These are phyloP conservation scores for Endocalyx cinctus DNA, from an alignment of 2,329 filamentous ascomycete species.

Conservation along the genomic window DNA sequence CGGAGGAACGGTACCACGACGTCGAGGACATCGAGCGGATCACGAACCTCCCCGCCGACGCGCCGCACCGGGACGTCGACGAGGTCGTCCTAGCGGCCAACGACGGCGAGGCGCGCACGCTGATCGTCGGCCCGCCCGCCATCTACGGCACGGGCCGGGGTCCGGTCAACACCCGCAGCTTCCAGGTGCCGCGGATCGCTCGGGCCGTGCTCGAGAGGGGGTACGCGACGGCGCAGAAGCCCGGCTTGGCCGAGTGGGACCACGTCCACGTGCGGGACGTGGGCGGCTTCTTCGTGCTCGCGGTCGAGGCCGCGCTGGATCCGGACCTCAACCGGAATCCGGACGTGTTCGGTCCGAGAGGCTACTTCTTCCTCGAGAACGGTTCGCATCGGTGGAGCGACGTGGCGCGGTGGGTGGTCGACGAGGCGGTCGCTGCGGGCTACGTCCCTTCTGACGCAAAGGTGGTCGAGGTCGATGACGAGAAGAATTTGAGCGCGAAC, in stretches of 20 bases:
- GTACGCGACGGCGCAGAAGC: constrained; percentile 38
- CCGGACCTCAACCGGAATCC: constrained; percentile 48
- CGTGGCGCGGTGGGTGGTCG: constrained; percentile 49
- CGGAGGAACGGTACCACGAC: constrained; percentile 52
- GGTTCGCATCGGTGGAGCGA: constrained; percentile 62
- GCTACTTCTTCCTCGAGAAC: constrained; percentile 64
- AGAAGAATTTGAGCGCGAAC: constrained; percentile 34
- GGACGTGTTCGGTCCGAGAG: constrained; percentile 59
- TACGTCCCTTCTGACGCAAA: too few relatives aligned
- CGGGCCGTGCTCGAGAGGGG: constrained; percentile 36
- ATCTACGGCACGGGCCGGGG: constrained; percentile 51
- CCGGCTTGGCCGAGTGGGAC: constrained; percentile 46
- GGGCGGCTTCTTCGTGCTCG: constrained; percentile 35
- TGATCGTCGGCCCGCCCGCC: constrained; percentile 44
- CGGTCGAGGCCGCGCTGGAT: constrained; percentile 50
- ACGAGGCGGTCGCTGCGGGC: too few relatives aligned
- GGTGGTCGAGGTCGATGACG: constrained; percentile 33
- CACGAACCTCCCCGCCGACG: constrained; percentile 50
- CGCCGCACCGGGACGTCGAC: constrained; percentile 63
- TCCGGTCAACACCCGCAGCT: constrained; percentile 42
- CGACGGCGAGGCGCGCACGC: constrained; percentile 31
- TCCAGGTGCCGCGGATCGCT: constrained; percentile 43
- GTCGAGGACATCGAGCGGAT: constrained; percentile 52
- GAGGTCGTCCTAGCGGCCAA: constrained; percentile 52
- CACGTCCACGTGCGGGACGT: constrained; percentile 49